These are phyloP conservation scores for Penicillium coprophilum DNA, from an alignment of 495 filamentous ascomycete genomes.

Conservation along the genomic window DNA sequence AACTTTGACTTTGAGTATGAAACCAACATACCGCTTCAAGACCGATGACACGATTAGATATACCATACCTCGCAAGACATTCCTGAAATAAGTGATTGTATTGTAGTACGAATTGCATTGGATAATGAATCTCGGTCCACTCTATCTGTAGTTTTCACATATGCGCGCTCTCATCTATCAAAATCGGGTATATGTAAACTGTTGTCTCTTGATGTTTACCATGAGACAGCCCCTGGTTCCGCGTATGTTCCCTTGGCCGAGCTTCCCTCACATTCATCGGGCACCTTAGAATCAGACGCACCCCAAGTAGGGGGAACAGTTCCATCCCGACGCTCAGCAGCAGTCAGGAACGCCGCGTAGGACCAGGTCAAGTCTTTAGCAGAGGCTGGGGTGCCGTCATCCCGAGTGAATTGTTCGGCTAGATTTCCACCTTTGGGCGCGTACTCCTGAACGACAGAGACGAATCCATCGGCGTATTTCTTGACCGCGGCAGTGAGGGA, in stretches of 20 bases:
- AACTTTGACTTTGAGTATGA: too few species aligned
- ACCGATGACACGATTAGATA: too few species aligned
- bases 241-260: neutral
- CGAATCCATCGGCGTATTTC: constrained; percentile 51
- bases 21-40: too few species aligned
- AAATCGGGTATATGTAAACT: neutral
- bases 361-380: constrained; percentile 63
- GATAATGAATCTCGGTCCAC: too few species aligned
- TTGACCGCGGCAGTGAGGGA: constrained; percentile 44
- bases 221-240: neutral
- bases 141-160: neutral
- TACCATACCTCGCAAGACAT: too few species aligned
- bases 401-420: constrained; percentile 60
- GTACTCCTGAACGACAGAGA: constrained; percentile 50
- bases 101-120: too few species aligned
- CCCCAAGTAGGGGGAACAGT: neutral
- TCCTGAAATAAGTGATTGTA: too few species aligned
- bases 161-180: neutral
- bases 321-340: neutral
- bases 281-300: constrained; percentile 46
- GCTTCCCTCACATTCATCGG: neutral
- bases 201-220: neutral
- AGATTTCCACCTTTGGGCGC: constrained; percentile 52
- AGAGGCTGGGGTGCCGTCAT: constrained; percentile 51
- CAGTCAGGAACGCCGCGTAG: neutral